Percentiles rank a stretch among this genome's conserved stretches.
Conservation (phyloP, 495 filamentous ascomycete species). For the Schizothecium vesticola region DNA sequence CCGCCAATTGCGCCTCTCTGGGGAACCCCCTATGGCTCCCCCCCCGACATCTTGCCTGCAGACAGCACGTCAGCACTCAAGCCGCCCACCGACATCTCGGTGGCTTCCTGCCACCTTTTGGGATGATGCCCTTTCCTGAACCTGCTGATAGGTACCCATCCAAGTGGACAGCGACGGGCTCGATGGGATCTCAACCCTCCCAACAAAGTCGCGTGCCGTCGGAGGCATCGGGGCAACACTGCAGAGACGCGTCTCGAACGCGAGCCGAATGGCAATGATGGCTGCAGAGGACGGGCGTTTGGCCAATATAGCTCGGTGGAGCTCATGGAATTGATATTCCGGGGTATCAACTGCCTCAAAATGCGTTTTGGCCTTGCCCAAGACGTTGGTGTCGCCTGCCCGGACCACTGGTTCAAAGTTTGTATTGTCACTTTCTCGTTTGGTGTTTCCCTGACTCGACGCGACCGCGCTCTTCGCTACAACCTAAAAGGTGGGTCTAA, state of each 20-base stretch:
- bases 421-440: too few species aligned
- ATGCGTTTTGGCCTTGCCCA: not conserved
- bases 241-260: not conserved
- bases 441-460: not conserved
- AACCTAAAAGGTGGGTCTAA: not conserved
- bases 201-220: not conserved
- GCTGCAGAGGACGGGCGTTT: not conserved
- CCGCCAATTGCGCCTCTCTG: too few species aligned
- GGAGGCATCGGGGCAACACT: not conserved
- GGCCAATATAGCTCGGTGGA: too few species aligned
- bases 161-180: not conserved
- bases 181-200: not conserved
- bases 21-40: too few species aligned
- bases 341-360: not conserved
- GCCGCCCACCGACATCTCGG: not conserved
- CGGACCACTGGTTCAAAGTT: not conserved
- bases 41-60: not conserved
- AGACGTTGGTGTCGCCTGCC: not conserved
- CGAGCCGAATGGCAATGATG: not conserved
- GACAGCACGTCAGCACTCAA: not conserved
- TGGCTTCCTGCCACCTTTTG: not conserved
- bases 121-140: not conserved
- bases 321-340: not conserved
- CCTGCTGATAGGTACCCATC: not conserved
- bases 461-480: not conserved